phyloP scores from a whole-genome alignment of 805 yeast species.

The Kazachstania viticola region DNA sequence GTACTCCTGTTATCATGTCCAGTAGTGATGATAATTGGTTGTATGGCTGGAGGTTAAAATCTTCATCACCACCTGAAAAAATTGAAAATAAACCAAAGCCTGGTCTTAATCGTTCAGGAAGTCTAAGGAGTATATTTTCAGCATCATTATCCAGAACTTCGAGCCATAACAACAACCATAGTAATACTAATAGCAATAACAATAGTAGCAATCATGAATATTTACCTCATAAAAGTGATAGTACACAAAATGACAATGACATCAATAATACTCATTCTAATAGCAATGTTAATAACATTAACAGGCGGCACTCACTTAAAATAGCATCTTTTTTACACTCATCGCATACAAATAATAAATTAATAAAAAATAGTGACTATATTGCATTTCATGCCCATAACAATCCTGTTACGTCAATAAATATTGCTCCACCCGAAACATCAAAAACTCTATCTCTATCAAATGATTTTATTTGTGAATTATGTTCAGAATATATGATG shows the following conservation, averaged over 20 bases:
- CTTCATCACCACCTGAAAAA: constrained; percentile 5
- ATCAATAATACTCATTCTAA: not conserved
- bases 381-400: constrained; percentile 69
- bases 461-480: constrained; percentile 69
- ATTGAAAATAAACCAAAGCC: not conserved
- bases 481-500: constrained; percentile 27
- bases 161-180: constrained; percentile 2
- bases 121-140: constrained; percentile 8
- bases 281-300: not conserved
- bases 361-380: constrained; percentile 38
- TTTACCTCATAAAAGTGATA: not conserved
- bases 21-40: constrained; percentile 87
- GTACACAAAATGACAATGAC: not conserved
- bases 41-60: constrained; percentile 61
- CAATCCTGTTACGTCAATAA: constrained; percentile 59
- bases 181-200: constrained; percentile 5
- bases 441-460: constrained; percentile 54
- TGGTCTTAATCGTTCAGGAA: constrained; percentile 6
- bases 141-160: not conserved
- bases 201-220: constrained; percentile 1
- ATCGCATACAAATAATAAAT: not conserved
- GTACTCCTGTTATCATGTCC: constrained; percentile 34
- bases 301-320: not conserved
- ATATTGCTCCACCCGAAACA: constrained; percentile 66
- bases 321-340: constrained; percentile 2